phyloP scores from a whole-genome alignment of 1,139 yeast genomes.

The Protomyces inouyei region DNA sequence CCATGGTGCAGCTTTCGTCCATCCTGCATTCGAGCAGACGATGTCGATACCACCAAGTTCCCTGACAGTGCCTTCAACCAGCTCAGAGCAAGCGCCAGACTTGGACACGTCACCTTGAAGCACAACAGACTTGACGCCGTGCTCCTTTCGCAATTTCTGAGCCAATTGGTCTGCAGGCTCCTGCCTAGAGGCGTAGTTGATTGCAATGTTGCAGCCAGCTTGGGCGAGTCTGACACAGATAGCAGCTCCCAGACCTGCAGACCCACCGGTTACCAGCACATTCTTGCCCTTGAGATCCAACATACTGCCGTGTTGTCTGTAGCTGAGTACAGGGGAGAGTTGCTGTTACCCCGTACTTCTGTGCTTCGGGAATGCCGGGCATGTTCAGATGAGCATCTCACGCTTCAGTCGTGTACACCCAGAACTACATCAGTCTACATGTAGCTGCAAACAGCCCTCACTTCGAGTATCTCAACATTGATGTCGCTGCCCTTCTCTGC shows the following conservation, averaged over 20 bases:
- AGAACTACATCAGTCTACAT: too few species aligned
- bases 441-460: too few species aligned
- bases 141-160: constrained; percentile 25
- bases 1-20: constrained; percentile 38
- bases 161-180: constrained; percentile 36
- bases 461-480: too few species aligned
- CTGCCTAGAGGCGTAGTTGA: constrained; percentile 39
- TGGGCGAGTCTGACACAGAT: constrained; percentile 32
- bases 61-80: constrained; percentile 33
- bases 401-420: too few species aligned
- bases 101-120: constrained; percentile 36
- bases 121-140: constrained; percentile 31
- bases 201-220: constrained; percentile 35
- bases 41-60: constrained; percentile 36
- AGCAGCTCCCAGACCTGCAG: constrained; percentile 35
- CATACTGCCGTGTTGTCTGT: constrained; percentile 12
- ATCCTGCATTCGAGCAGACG: constrained; percentile 39
- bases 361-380: too few species aligned
- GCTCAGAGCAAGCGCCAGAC: constrained; percentile 30
- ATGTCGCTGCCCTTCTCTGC: too few species aligned
- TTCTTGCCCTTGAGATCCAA: constrained; percentile 29
- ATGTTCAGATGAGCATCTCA: too few species aligned
- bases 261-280: constrained; percentile 33
- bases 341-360: too few species aligned
- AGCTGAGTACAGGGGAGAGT: too few species aligned